A percentile compares a stretch with the other conserved stretches of the same genome.
phyloP scores from a whole-genome alignment of 2,329 filamentous ascomycete genomes.

The Ceratocystis huliohia region DNA sequence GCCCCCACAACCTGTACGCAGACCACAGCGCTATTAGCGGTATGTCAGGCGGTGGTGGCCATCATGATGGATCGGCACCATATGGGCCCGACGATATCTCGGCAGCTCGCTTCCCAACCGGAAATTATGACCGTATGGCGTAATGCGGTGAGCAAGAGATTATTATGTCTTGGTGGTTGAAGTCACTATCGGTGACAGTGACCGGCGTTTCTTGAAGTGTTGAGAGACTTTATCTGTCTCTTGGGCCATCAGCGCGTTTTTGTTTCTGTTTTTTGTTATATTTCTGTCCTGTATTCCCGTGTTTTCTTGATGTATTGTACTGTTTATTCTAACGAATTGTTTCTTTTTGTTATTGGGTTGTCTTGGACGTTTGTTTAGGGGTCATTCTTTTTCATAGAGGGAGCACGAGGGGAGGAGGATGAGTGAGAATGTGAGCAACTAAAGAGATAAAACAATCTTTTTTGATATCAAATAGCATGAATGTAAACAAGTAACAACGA shows the following conservation, averaged over 20 bases:
- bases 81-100: slow-evolving; percentile 20
- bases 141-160: background rate
- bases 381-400: too few relatives aligned
- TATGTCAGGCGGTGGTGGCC: background rate
- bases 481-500: too few relatives aligned
- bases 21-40: background rate
- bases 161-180: too few relatives aligned
- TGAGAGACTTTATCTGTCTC: too few relatives aligned
- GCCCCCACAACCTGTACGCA: slow-evolving; percentile 6
- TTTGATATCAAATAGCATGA: too few relatives aligned
- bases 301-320: background rate
- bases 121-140: slow-evolving; percentile 40
- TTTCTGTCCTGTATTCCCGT: background rate
- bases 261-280: background rate
- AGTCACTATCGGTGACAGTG: too few relatives aligned
- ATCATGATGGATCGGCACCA: slow-evolving; percentile 5
- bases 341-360: background rate
- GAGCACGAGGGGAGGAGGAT: too few relatives aligned
- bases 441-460: too few relatives aligned
- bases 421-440: too few relatives aligned
- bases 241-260: background rate
- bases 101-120: slow-evolving; percentile 37
- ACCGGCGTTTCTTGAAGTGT: too few relatives aligned
- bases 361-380: background rate
- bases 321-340: too few relatives aligned